Conservation (phyloP, 495 filamentous ascomycete genomes). For the Podospora pseudopauciseta region DNA sequence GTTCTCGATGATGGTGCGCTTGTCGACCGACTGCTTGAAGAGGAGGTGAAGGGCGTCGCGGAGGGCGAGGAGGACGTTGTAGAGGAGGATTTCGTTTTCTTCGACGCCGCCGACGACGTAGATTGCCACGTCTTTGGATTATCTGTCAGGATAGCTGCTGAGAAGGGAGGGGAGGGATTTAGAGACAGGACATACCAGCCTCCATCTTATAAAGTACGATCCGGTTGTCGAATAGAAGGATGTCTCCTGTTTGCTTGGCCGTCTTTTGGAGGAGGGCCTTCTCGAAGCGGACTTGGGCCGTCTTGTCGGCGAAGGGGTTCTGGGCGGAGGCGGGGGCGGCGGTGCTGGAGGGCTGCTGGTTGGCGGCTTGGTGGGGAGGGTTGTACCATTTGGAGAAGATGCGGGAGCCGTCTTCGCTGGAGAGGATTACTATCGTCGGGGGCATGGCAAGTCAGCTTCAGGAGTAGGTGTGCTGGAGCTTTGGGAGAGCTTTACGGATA, state of each 20-base stretch:
- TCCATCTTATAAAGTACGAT: conserved; percentile 97
- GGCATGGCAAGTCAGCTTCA: conserved; percentile 3
- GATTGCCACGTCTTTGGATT: conserved; percentile 72
- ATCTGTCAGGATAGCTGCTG: too few relatives aligned
- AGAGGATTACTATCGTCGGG: conserved; percentile 49
- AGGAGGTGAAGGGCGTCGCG: conserved; percentile 86
- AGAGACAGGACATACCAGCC: conserved; percentile 37
- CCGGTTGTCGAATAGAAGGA: conserved; percentile 93
- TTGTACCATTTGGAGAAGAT: conserved; percentile 96
- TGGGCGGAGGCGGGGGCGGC: conserved; percentile 27
- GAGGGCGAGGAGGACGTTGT: conserved; percentile 84
- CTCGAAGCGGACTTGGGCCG: conserved; percentile 92
- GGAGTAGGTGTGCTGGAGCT: background rate
- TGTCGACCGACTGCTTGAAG: conserved; percentile 94
- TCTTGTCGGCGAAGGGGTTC: conserved; percentile 84
- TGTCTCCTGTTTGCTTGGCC: conserved; percentile 88
- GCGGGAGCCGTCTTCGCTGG: conserved; percentile 78
- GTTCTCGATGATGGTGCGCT: conserved; percentile 96
- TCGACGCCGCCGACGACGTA: conserved; percentile 83
- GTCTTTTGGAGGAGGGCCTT: conserved; percentile 96
- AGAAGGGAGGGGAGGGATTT: background rate
- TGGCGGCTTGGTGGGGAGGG: conserved; percentile 68
- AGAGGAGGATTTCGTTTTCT: conserved; percentile 95
- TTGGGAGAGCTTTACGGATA: conserved; percentile 52
- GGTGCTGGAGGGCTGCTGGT: conserved; percentile 17